phyloP scores from a whole-genome alignment of 2,329 filamentous ascomycete genomes.

The Phoma sp. region DNA sequence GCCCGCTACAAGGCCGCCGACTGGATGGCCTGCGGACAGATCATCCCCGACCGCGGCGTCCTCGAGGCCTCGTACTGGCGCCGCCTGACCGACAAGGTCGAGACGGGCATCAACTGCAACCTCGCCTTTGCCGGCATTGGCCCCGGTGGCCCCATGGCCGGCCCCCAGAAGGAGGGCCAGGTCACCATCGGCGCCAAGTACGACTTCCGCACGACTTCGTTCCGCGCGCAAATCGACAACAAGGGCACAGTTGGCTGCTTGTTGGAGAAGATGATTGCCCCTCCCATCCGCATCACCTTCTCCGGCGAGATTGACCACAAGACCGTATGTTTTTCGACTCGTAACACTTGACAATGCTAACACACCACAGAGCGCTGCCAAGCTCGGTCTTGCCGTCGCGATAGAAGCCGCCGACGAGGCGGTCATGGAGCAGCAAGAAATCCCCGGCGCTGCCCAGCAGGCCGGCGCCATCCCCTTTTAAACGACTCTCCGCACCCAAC shows the following conservation, averaged over 20 bases:
- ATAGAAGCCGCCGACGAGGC: slow-evolving; percentile 53
- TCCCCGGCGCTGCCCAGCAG: slow-evolving; percentile 32
- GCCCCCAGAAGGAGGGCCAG: slow-evolving; percentile 81
- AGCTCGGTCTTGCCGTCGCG: slow-evolving; percentile 92
- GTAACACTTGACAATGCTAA: too few relatives aligned
- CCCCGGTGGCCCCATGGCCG: slow-evolving; percentile 68
- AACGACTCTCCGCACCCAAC: slow-evolving; percentile 22
- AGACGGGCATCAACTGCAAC: slow-evolving; percentile 94
- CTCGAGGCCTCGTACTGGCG: slow-evolving; percentile 90
- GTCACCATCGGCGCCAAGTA: slow-evolving; percentile 96
- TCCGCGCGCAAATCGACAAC: slow-evolving; percentile 95
- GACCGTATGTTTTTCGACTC: slow-evolving; percentile 80
- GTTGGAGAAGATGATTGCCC: slow-evolving; percentile 94
- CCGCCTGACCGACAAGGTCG: slow-evolving; percentile 89
- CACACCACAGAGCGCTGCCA: slow-evolving; percentile 79
- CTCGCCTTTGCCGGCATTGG: slow-evolving; percentile 76
- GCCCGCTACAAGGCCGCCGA: slow-evolving; percentile 89
- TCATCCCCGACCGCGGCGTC: slow-evolving; percentile 86
- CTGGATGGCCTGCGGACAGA: slow-evolving; percentile 91
- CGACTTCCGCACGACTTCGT: slow-evolving; percentile 94
- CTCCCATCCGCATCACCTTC: slow-evolving; percentile 91
- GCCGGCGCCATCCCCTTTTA: slow-evolving; percentile 52
- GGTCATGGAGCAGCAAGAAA: slow-evolving; percentile 52
- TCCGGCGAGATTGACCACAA: slow-evolving; percentile 95
- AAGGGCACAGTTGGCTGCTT: slow-evolving; percentile 91